A percentile compares a stretch with the other conserved stretches of the same genome.
These are phyloP conservation scores for Hyphodiscus sp. DNA, from an alignment of 2,329 filamentous ascomycete genomes.

Conservation along the genomic window DNA sequence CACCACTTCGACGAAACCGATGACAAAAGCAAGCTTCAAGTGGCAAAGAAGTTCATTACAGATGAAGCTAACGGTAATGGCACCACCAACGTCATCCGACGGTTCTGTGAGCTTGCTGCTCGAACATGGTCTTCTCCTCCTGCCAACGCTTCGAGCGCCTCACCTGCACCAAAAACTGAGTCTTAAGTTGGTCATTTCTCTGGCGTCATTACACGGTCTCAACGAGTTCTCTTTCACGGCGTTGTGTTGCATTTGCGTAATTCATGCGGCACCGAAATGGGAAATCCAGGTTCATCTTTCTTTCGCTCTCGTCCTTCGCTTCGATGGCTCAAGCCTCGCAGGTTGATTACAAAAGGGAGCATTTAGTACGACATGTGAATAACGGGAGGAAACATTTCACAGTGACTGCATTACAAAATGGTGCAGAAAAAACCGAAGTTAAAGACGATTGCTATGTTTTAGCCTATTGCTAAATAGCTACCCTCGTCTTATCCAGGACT, in stretches of 20 bases:
- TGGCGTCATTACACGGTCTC: not conserved
- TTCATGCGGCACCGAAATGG: not conserved
- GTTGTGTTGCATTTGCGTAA: not conserved
- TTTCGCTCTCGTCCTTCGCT: not conserved
- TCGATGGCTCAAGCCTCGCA: not conserved
- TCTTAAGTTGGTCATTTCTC: not conserved
- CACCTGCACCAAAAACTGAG: not conserved
- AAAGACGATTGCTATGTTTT: too few relatives aligned
- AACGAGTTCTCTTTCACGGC: not conserved
- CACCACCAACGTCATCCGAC: slow-evolving; percentile 67
- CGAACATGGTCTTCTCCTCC: slow-evolving; percentile 32
- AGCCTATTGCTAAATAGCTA: too few relatives aligned
- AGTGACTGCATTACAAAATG: not conserved
- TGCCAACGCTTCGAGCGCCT: slow-evolving; percentile 2
- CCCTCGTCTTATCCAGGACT: not conserved
- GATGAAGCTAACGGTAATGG: slow-evolving; percentile 60
- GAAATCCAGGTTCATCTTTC: not conserved
- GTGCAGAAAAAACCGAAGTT: not conserved
- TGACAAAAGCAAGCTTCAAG: slow-evolving; percentile 57
- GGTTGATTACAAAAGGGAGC: not conserved
- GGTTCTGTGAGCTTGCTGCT: slow-evolving; percentile 61
- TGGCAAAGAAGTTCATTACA: slow-evolving; percentile 64
- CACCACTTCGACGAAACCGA: slow-evolving; percentile 61
- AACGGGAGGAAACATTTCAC: not conserved
- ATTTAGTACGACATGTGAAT: not conserved